phyloP scores from a whole-genome alignment of 352 stramenopile genomes.

The Phytophthora foliorum region DNA sequence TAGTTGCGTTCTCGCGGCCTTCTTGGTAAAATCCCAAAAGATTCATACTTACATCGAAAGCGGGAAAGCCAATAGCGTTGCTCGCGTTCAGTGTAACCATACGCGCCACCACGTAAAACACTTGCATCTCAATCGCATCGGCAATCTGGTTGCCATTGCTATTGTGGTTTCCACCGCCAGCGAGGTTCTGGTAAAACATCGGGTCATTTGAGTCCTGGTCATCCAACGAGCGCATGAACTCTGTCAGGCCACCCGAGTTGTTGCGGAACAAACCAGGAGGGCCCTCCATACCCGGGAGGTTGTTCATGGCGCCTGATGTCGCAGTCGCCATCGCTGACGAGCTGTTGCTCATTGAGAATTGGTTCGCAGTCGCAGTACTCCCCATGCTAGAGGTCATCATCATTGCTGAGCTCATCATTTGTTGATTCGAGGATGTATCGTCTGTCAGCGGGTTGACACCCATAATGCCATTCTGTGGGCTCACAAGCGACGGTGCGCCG shows the following conservation, averaged over 20 bases:
- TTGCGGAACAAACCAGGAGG: slow-evolving; percentile 78
- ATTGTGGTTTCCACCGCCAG: slow-evolving; percentile 33
- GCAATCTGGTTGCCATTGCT: slow-evolving; percentile 56
- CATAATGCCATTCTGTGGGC: slow-evolving; percentile 54
- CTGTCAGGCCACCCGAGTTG: slow-evolving; percentile 77
- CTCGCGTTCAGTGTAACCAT: slow-evolving; percentile 81
- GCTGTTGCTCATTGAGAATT: slow-evolving; percentile 65
- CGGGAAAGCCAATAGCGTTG: slow-evolving; percentile 81
- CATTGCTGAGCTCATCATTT: slow-evolving; percentile 69
- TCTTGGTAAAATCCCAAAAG: slow-evolving; percentile 89
- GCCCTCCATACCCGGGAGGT: slow-evolving; percentile 69
- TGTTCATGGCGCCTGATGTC: slow-evolving; percentile 55
- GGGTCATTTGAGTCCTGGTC: slow-evolving; percentile 69
- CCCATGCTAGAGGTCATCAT: slow-evolving; percentile 80
- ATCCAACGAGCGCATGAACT: slow-evolving; percentile 85
- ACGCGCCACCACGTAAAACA: slow-evolving; percentile 81
- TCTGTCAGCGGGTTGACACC: slow-evolving; percentile 41
- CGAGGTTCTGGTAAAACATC: slow-evolving; percentile 77
- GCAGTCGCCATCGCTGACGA: slow-evolving; percentile 42
- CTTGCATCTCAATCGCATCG: slow-evolving; percentile 83
- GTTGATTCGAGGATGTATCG: slow-evolving; percentile 44
- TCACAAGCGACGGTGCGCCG: slow-evolving; percentile 46
- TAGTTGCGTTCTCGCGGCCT: slow-evolving; percentile 73
- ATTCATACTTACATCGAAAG: slow-evolving; percentile 76
- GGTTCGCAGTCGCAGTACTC: slow-evolving; percentile 44